Evolutionary conservation across 768 basidiomycete species (phyloP).

Genomic region (Boletus coccyginus): DNA sequence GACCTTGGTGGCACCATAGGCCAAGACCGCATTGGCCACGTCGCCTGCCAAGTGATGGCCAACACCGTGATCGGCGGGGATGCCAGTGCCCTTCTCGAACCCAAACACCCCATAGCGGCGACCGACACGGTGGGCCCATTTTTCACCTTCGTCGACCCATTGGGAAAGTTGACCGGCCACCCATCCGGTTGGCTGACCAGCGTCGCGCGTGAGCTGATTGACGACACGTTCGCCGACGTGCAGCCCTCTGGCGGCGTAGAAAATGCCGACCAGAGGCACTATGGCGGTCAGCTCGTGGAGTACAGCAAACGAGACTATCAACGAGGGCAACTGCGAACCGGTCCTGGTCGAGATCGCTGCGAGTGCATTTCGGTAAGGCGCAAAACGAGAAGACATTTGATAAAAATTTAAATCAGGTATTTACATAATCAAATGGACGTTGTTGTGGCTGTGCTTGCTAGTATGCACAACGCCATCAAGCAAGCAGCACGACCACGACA

Average conservation of each 20-base stretch:
- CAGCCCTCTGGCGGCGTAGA: constrained; percentile 62
- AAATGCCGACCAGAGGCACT: constrained; percentile 69
- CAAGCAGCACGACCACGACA: neutral
- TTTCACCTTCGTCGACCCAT: constrained; percentile 80
- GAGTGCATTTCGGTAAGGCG: constrained; percentile 54
- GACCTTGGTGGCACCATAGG: constrained; percentile 81
- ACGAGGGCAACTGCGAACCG: constrained; percentile 71
- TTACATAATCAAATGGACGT: constrained; percentile 21
- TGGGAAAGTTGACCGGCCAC: constrained; percentile 40
- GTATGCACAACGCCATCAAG: constrained; percentile 7
- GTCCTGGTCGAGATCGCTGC: constrained; percentile 63
- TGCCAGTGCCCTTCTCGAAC: constrained; percentile 49
- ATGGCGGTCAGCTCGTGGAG: constrained; percentile 86
- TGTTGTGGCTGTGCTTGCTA: constrained; percentile 13
- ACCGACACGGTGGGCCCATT: constrained; percentile 68
- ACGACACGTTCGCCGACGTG: constrained; percentile 72
- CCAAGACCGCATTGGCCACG: constrained; percentile 78
- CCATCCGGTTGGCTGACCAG: constrained; percentile 35
- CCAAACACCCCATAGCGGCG: constrained; percentile 80
- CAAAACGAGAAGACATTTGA: constrained; percentile 33
- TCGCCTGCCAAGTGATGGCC: constrained; percentile 49
- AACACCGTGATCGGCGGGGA: constrained; percentile 3
- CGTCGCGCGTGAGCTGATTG: constrained; percentile 29
- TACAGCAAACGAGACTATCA: constrained; percentile 74
- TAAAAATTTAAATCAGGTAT: constrained; percentile 1